Evolutionary conservation across 768 basidiomycete genomes (phyloP), one percentile per base, ranked within the genome.

Genomic region (Podaxis mareebaensis): DNA sequence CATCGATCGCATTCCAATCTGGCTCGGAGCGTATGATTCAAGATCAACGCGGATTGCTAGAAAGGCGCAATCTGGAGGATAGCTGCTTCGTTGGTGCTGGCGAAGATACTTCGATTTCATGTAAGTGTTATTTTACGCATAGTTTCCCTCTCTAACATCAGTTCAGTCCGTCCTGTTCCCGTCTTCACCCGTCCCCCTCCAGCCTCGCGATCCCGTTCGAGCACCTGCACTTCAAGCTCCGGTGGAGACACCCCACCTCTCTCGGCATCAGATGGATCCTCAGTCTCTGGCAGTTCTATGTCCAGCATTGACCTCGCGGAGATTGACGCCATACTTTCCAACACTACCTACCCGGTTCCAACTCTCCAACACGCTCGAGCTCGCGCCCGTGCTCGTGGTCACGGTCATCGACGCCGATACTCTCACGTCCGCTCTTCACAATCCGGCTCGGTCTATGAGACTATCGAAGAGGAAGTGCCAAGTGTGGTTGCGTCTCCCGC

Each of bases 241-340:
- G 90, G 88, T 40, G 78, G 74, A 12, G 89, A 90, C 11, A 91
- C 91, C 0, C 89, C 90, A 4, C 89, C 91, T 0, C 79, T 92
- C 3, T 89, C 88, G 0, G 71, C 81, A 4, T 90, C 86, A 0
- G 90, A 91, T 63, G 85, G 85, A 2, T 88, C 88, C 1, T 90
- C 86, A 0, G 74, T 86, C 53, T 89, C 87, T 0, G 89, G 85
- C 4, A 88, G 87, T 36, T 93, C 91, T 0, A 85, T 89, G 71
- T 91, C 89, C 0, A 92, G 91, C 74, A 86, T 92, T 61, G 91
- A 93, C 71, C 71, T 92, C 2, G 80, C 82, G 0, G 85, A 86
- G 1, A 72, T 93, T 60, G 85, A 85, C 65, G 65, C 76, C 3
- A 73, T 85, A 17, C 79, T 93, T 17, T 72, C 85, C 4, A 87